Percentiles rank a stretch among this genome's conserved stretches.
These are phyloP conservation scores for Dimocarpus longan DNA, from an alignment of 345 rosid species.

Conservation along the genomic window DNA sequence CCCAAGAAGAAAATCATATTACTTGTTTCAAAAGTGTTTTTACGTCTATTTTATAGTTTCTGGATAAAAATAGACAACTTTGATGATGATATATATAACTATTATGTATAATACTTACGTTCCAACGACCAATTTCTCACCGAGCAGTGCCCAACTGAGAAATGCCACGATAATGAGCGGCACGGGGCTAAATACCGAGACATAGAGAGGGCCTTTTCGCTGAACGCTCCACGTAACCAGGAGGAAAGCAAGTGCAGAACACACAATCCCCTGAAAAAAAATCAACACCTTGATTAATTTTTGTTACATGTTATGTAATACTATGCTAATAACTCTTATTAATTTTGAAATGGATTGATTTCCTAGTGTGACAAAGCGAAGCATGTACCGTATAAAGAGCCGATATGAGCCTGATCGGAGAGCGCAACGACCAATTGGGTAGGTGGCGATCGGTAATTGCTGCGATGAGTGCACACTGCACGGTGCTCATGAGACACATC, in stretches of 20 bases:
- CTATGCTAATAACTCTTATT: not conserved
- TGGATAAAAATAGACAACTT: too few relatives aligned
- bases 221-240: conserved; percentile 73
- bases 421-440: conserved; percentile 66
- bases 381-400: conserved; percentile 64
- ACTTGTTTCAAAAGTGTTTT: not conserved
- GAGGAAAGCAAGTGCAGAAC: conserved; percentile 70
- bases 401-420: conserved; percentile 57
- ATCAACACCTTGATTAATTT: not conserved
- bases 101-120: conserved; percentile 46
- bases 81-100: too few relatives aligned
- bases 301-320: not conserved
- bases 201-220: conserved; percentile 82
- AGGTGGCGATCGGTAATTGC: conserved; percentile 37
- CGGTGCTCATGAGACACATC: conserved; percentile 72
- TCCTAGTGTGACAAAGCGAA: not conserved
- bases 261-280: conserved; percentile 63
- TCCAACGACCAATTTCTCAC: conserved; percentile 75
- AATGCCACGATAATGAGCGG: conserved; percentile 68
- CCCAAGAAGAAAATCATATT: not conserved
- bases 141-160: conserved; percentile 80
- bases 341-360: not conserved
- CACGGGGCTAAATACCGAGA: conserved; percentile 86
- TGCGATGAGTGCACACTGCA: conserved; percentile 56
- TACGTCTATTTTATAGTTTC: not conserved